A percentile compares a stretch with the other conserved stretches of the same genome.
Evolutionary conservation across 768 basidiomycete species (phyloP).

Genomic region (Mycena filopes): DNA sequence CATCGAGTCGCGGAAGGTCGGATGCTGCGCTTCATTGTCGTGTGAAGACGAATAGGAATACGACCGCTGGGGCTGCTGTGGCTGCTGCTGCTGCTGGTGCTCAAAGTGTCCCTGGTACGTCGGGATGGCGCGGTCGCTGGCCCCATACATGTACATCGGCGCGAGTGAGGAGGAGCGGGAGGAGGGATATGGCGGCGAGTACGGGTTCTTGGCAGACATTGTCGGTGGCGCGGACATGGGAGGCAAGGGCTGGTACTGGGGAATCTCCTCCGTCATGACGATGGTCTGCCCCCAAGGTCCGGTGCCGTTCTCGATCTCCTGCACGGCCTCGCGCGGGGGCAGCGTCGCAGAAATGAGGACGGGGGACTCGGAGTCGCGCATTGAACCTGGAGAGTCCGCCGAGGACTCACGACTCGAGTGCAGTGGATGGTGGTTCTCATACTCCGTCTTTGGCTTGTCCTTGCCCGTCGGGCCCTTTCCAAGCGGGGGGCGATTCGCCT

Average conservation of each 20-base stretch:
- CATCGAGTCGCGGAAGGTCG: neutral
- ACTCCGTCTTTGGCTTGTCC: slow-evolving; percentile 71
- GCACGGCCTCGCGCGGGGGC: slow-evolving; percentile 54
- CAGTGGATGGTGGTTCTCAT: slow-evolving; percentile 49
- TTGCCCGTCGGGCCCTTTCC: slow-evolving; percentile 91
- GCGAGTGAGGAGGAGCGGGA: slow-evolving; percentile 31
- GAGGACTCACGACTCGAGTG: slow-evolving; percentile 57
- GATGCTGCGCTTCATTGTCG: neutral
- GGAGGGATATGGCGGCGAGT: slow-evolving; percentile 4
- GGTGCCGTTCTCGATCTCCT: slow-evolving; percentile 56
- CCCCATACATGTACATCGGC: slow-evolving; percentile 27
- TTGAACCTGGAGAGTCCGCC: slow-evolving; percentile 57
- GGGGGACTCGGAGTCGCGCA: slow-evolving; percentile 75
- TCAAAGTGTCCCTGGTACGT: slow-evolving; percentile 19
- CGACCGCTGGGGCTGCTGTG: slow-evolving; percentile 4
- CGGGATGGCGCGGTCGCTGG: slow-evolving; percentile 2
- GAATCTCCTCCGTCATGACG: slow-evolving; percentile 57
- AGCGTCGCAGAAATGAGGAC: slow-evolving; percentile 61
- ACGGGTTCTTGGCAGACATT: slow-evolving; percentile 49
- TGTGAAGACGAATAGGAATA: slow-evolving; percentile 3
- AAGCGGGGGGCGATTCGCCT: slow-evolving; percentile 74
- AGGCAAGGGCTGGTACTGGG: slow-evolving; percentile 52
- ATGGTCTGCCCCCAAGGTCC: slow-evolving; percentile 65
- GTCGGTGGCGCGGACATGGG: slow-evolving; percentile 58
- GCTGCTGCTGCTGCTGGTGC: slow-evolving; percentile 15